These are phyloP conservation scores for Heterobasidion parviporum DNA, from an alignment of 1,284 basidiomycete genomes.

Conservation along the genomic window DNA sequence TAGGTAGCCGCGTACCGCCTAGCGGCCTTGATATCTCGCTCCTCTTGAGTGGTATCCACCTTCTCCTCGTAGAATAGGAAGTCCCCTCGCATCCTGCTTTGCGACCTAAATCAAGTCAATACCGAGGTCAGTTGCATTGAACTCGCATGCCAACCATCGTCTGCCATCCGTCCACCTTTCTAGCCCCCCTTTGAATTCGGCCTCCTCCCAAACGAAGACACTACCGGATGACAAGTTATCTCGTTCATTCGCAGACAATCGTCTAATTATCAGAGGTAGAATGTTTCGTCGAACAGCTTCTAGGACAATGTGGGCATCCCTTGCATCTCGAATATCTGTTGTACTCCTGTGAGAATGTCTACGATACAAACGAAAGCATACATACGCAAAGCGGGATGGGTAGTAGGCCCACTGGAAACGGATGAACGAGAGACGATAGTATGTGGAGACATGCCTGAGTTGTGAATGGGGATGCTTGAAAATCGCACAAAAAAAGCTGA, in stretches of 20 bases:
- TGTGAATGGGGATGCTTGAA: neutral
- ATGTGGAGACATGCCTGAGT: slow-evolving; percentile 8
- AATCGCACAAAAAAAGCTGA: slow-evolving; percentile 1
- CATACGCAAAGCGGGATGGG: slow-evolving; percentile 54
- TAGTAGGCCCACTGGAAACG: slow-evolving; percentile 17
- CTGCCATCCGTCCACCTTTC: slow-evolving; percentile 73
- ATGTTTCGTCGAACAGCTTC: slow-evolving; percentile 67
- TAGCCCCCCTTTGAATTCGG: slow-evolving; percentile 67
- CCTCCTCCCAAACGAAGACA: slow-evolving; percentile 79
- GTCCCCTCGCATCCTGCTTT: slow-evolving; percentile 74
- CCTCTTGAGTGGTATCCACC: slow-evolving; percentile 66
- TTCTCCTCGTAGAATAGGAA: slow-evolving; percentile 77
- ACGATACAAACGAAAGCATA: slow-evolving; percentile 6
- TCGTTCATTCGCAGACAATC: slow-evolving; percentile 58
- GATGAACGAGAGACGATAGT: slow-evolving; percentile 1
- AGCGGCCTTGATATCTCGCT: slow-evolving; percentile 65
- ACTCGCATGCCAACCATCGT: slow-evolving; percentile 41
- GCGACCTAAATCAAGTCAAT: slow-evolving; percentile 44
- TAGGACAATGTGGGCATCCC: slow-evolving; percentile 51
- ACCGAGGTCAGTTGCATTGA: slow-evolving; percentile 1
- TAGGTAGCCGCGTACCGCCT: slow-evolving; percentile 38
- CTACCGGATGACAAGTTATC: slow-evolving; percentile 62
- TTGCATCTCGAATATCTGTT: slow-evolving; percentile 59
- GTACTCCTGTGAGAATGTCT: neutral
- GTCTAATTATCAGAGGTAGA: slow-evolving; percentile 61